Base-by-base conservation (phyloP, 805 yeast species). In the Cyberlindnera maritima region DNA sequence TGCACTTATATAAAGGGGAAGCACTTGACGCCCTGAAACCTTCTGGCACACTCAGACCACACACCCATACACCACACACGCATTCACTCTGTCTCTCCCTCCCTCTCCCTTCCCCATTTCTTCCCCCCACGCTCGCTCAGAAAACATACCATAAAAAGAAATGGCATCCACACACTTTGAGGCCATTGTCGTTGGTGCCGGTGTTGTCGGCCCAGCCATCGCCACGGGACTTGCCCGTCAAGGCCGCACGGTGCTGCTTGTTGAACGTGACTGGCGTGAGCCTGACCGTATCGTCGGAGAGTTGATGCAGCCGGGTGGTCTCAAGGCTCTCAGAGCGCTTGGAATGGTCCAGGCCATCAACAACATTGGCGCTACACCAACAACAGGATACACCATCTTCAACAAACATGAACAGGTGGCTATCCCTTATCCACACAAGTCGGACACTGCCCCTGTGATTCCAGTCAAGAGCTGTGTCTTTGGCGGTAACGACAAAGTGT, bases 231-330 rank as follows among this genome's bases (percentile, higher is more conserved):
- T 94, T 46, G 98, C 96, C 1, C 77, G 92, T 57, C 95, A 88
- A 60, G 98, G 98, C 28, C 76, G 96, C 55, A 75, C 76, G 43
- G 97, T 94, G 8, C 64, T 81, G 12, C 66, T 74, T 13, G 72
- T 85, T 15, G 99, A 94, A 63, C 77, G 97, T 52, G 97, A 89
- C 62, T 88, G 97, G 88, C 66, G 79, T 18, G 85, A 81, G 64
- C 99, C 99, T 2, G 97, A 94, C 66, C 76, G 99, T 56, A 94
- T 94, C 47, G 98, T 94, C 28, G 99, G 99, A 35, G 99, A 94
- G 65, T 76, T 94, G 60, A 76, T 94, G 77, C 99, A 94, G 67
- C 99, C 99, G 3, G 91, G 89, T 31, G 99, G 99, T n/a, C 69
- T 94, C 25, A 81, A 85, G 62, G 92, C 96, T 1, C 71, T 94